Evolutionary conservation across 108 stramenopile genomes (phyloP), one percentile per base, ranked within the genome.

Genomic region (Fistulifera solaris): DNA sequence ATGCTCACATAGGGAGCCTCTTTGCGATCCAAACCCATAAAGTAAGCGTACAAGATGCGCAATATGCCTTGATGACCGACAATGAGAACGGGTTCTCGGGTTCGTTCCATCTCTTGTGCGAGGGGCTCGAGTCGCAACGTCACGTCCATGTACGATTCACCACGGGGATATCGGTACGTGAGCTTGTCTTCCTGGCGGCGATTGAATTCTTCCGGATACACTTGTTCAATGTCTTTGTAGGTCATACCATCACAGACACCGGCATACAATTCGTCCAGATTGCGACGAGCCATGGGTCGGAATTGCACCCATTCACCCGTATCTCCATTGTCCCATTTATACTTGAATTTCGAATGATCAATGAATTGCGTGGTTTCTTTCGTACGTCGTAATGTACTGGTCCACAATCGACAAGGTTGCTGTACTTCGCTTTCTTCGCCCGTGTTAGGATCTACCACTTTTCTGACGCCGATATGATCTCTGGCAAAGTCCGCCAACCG

Each of bases 91-190:
- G 99, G 99, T 59, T 94, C 96, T 19, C 94, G 68, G 22, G 94
- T 95, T 16, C 97, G 86, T 79, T 98, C 97, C 81, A 99, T 89
- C 69, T 98, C 97, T 56, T 95, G 86, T 39, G 97, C 93, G 57
- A 99, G 72, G 14, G 95, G 89, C 60, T 99, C 99, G 49, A 99
- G 76, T 25, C 99, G 76, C 56, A 91, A 68, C 15, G 96, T 97
- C 28, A 99, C 86, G 72, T 99, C 99, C 84, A 97, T 93, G 76
- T 99, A 99, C 6, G 84, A 89, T 78, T 99, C 98, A 71, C 85
- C 87, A 56, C 87, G 63, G 17, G 87, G 87, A 58, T 89, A 91
- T 24, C 87, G 77, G 67, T 95, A 97, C 44, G 89, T 74, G 19
- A 97, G 68, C 72, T 98, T 98, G 62, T 98, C 96, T 38, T 76